phyloP scores from a whole-genome alignment of 2,329 filamentous ascomycete genomes.

The Pseudocercospora cruenta region DNA sequence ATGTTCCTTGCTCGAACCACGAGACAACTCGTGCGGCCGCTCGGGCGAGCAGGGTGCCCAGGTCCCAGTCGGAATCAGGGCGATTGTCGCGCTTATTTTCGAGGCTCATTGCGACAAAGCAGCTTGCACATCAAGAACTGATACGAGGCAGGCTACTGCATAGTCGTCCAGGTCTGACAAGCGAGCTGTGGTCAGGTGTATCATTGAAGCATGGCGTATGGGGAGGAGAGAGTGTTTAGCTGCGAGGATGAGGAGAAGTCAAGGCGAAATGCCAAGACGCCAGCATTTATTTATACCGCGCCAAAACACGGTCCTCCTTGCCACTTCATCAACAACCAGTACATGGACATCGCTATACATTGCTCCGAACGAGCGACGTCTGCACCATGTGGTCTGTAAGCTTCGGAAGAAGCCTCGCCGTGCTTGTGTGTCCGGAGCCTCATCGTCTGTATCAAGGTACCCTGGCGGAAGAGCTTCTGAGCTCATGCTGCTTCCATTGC shows the following conservation, averaged over 20 bases:
- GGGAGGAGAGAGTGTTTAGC: neutral
- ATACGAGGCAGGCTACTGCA: neutral
- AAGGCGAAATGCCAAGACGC: neutral
- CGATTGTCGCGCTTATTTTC: neutral
- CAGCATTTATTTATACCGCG: neutral
- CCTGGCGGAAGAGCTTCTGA: neutral
- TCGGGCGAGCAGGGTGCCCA: neutral
- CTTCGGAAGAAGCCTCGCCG: neutral
- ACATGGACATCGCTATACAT: too few relatives aligned
- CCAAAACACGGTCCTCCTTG: neutral
- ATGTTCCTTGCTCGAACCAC: neutral
- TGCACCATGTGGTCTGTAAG: neutral
- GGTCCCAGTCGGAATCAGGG: neutral
- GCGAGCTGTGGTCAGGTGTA: neutral
- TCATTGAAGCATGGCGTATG: neutral
- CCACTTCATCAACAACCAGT: neutral
- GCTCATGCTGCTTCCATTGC: neutral
- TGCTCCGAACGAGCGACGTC: neutral
- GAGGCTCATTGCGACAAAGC: neutral
- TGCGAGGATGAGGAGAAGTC: neutral
- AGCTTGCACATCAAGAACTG: neutral
- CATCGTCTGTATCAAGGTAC: neutral
- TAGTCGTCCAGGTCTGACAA: neutral
- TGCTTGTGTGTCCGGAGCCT: neutral
- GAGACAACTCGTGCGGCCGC: neutral